Evolutionary conservation across 441 rosid genomes (phyloP), one percentile per base, ranked within the genome.

Genomic region (Daphne laureola): DNA sequence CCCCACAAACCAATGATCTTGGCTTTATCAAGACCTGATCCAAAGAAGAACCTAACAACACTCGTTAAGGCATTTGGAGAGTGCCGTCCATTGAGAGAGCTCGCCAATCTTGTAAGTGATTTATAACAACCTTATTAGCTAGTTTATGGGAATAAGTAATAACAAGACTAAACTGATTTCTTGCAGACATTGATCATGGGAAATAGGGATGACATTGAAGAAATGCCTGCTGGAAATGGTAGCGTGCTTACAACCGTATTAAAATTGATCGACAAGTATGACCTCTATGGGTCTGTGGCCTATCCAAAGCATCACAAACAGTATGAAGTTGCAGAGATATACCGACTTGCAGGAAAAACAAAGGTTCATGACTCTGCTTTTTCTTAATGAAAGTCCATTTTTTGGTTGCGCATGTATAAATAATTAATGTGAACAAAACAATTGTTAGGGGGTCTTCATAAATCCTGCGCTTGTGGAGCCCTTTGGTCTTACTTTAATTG

Each of bases 231-330:
- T 1, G 97, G 96, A 67, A 93, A 68, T 38, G 96, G 89, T 51
- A 93, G 77, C 46, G 86, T 92, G 56, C 92, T 92, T n/a, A 76
- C 81, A 47, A 89, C 95, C 8, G 95, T 89, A 2, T 63, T 92
- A 68, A 92, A 89, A 77, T 62, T 89, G 60, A 76, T 92, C 17
- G 98, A 92, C 63, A 89, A 92, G 69, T 89, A 89, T 52, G 98
- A 92, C 62, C 96, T 92, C 17, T 92, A 92, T 48, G 98, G 98
- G 43, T 80, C 57, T 44, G 98, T 89, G 26, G 97, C 98, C 49
- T 82, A 89, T 68, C 98, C 98, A 18, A 92, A 92, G 79, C 98
- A 92, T 82, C 97, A 92, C 72, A 92, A 80, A 74, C 98, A 92
- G 64, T 67, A 73, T 53, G 98, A 92, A 66, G 98, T 92, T 67